phyloP scores from a whole-genome alignment of 768 basidiomycete species.

The Saitozyma sp. region DNA sequence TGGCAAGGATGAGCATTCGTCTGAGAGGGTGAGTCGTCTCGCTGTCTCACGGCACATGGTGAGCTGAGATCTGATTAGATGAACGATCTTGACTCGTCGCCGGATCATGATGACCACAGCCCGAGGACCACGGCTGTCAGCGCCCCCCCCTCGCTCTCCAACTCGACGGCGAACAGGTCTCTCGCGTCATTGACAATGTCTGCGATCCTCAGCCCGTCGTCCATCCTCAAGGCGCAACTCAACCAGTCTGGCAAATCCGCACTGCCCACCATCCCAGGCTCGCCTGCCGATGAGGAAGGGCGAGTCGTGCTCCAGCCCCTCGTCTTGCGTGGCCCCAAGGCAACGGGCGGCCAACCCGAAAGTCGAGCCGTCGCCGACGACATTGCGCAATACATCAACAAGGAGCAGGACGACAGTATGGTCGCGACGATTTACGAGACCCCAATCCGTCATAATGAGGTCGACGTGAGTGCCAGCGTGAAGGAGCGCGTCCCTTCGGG shows the following conservation, averaged over 20 bases:
- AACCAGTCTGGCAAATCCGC: background rate
- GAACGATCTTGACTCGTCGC: background rate
- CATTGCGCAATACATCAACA: constrained; percentile 1
- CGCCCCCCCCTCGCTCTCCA: background rate
- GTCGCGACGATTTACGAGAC: background rate
- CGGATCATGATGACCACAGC: background rate
- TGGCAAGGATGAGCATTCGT: background rate
- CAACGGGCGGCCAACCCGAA: background rate
- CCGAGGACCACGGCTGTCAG: background rate
- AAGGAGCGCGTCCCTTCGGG: background rate
- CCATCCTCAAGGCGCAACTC: constrained; percentile 4
- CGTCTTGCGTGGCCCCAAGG: background rate
- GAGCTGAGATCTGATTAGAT: background rate
- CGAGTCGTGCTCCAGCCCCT: constrained; percentile 5
- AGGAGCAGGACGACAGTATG: background rate
- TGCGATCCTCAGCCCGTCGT: background rate
- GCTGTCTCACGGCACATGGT: background rate
- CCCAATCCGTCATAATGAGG: background rate
- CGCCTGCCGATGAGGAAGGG: constrained; percentile 11
- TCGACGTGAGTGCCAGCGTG: background rate
- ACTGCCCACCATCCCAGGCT: constrained; percentile 26
- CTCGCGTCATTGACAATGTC: background rate
- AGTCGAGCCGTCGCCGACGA: background rate
- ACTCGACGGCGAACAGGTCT: background rate
- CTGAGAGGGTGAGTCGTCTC: too few species aligned